Evolutionary conservation across 495 filamentous ascomycete species (phyloP).

Genomic region (Cenococcum geophilum): DNA sequence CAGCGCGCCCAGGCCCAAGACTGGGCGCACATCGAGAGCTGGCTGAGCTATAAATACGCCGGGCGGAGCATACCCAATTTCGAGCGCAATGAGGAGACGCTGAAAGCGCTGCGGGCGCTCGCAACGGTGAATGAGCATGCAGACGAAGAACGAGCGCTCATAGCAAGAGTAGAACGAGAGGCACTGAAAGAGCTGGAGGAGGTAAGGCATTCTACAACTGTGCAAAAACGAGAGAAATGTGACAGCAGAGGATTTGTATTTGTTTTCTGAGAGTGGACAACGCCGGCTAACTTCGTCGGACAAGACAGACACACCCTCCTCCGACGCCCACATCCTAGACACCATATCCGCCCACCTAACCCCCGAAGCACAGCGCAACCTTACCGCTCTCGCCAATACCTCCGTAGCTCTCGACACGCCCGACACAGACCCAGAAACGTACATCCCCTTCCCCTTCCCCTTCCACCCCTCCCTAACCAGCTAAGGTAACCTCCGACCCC

Average conservation of each 20-base stretch:
- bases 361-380: slow-evolving; percentile 9
- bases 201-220: slow-evolving; percentile 8
- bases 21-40: slow-evolving; percentile 80
- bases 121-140: slow-evolving; percentile 73
- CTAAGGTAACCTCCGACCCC: background rate
- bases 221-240: slow-evolving; percentile 4
- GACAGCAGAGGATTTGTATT: background rate
- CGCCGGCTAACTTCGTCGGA: slow-evolving; percentile 7
- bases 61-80: slow-evolving; percentile 59
- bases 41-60: slow-evolving; percentile 64
- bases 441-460: background rate
- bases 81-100: slow-evolving; percentile 79
- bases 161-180: slow-evolving; percentile 54
- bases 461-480: background rate
- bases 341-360: slow-evolving; percentile 18
- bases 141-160: slow-evolving; percentile 62
- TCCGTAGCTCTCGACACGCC: slow-evolving; percentile 15
- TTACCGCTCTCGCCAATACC: slow-evolving; percentile 21
- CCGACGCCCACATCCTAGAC: slow-evolving; percentile 12
- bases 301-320: slow-evolving; percentile 3
- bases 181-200: slow-evolving; percentile 45
- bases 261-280: background rate
- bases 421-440: slow-evolving; percentile 18
- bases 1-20: slow-evolving; percentile 65
- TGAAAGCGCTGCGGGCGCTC: slow-evolving; percentile 68